Evolutionary conservation across 1,284 basidiomycete genomes (phyloP).

Genomic region (Agaricales sp.): DNA sequence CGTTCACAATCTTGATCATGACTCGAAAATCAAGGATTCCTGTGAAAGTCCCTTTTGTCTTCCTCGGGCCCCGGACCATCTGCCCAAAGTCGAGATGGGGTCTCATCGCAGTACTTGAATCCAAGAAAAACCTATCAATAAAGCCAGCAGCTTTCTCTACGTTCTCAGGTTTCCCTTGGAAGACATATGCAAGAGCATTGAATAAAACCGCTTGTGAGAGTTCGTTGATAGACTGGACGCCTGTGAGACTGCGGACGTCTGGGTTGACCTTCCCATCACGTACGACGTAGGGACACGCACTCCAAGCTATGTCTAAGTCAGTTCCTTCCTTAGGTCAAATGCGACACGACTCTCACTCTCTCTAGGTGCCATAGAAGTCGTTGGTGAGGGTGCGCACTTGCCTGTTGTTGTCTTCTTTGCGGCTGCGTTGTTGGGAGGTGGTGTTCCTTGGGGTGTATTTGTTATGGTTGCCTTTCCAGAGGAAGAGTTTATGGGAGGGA

Average conservation of each 20-base stretch:
- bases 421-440: background rate
- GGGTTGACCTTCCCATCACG: constrained; percentile 51
- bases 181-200: constrained; percentile 38
- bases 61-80: constrained; percentile 44
- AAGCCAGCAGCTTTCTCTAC: constrained; percentile 27
- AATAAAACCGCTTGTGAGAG: constrained; percentile 39
- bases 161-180: constrained; percentile 27
- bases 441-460: background rate
- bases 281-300: constrained; percentile 39
- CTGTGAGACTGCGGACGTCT: constrained; percentile 40
- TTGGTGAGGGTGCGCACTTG: constrained; percentile 34
- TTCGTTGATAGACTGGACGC: constrained; percentile 31
- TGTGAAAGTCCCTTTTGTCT: constrained; percentile 37
- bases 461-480: background rate
- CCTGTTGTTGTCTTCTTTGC: constrained; percentile 10
- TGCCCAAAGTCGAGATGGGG: constrained; percentile 56
- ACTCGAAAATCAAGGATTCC: constrained; percentile 48
- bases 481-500: too few relatives aligned
- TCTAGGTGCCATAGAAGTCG: constrained; percentile 28
- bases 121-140: constrained; percentile 43
- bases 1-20: constrained; percentile 43
- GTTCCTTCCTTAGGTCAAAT: constrained; percentile 11
- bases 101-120: constrained; percentile 41
- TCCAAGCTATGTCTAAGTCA: constrained; percentile 32
- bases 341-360: constrained; percentile 25